phyloP scores from a whole-genome alignment of 805 yeast genomes.

The Ascoidea asiatica region DNA sequence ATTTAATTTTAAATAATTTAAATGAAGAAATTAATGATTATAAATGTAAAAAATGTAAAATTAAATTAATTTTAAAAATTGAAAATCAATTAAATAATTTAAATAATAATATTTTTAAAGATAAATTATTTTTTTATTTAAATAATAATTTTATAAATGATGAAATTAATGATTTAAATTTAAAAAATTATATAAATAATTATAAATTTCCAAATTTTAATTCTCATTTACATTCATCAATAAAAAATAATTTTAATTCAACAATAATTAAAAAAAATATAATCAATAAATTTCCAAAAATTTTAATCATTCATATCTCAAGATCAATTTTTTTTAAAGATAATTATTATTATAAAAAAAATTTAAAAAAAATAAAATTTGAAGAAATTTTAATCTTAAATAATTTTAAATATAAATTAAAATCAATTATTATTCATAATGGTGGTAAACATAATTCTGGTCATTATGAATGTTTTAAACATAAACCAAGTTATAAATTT shows the following conservation, averaged over 20 bases:
- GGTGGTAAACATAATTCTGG: conserved; percentile 83
- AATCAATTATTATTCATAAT: conserved; percentile 71
- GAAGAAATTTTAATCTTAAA: conserved; percentile 38
- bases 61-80: conserved; percentile 26
- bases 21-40: conserved; percentile 66
- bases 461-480: conserved; percentile 80
- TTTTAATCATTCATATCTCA: conserved; percentile 72
- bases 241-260: conserved; percentile 30
- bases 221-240: conserved; percentile 11
- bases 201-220: conserved; percentile 32
- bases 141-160: conserved; percentile 41
- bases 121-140: conserved; percentile 22
- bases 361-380: conserved; percentile 58
- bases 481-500: no score
- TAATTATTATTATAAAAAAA: conserved; percentile 55
- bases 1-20: conserved; percentile 41
- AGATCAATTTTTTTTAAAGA: conserved; percentile 51
- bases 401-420: conserved; percentile 46
- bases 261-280: conserved; percentile 54
- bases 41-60: conserved; percentile 63
- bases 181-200: conserved; percentile 31
- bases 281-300: conserved; percentile 52
- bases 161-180: conserved; percentile 37
- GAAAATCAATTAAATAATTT: conserved; percentile 13
- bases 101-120: conserved; percentile 20